Conservation (phyloP, 1,284 basidiomycete genomes). For the Microbotryum silenes-acaulis region DNA sequence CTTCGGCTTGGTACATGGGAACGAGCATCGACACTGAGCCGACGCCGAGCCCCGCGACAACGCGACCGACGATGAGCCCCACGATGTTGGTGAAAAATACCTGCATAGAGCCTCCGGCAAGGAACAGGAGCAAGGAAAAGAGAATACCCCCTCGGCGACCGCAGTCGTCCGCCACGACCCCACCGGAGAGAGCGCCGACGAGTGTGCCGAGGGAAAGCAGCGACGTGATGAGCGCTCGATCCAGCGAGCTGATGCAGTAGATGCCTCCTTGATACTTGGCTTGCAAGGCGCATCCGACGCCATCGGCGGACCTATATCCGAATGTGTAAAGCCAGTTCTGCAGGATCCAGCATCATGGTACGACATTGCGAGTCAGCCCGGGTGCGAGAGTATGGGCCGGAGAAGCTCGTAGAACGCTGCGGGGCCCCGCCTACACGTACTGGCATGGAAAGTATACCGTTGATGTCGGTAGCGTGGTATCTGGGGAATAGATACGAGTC, state of each 20-base stretch:
- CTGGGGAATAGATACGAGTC: not conserved
- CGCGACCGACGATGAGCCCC: constrained; percentile 6
- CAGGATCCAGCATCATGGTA: not conserved
- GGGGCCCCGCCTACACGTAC: too few relatives aligned
- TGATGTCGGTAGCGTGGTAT: not conserved
- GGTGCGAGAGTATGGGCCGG: too few relatives aligned
- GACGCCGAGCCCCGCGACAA: constrained; percentile 23
- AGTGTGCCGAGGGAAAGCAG: not conserved
- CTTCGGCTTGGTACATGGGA: not conserved
- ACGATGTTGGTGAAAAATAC: constrained; percentile 9
- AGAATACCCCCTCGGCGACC: constrained; percentile 7
- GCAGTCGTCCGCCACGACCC: too few relatives aligned
- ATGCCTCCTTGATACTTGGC: not conserved
- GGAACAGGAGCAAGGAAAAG: constrained; percentile 13
- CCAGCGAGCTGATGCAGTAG: not conserved
- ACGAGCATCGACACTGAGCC: constrained; percentile 22
- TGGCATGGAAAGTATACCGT: not conserved
- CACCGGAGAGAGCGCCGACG: too few relatives aligned
- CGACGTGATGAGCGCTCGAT: constrained; percentile 1
- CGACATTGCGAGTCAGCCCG: too few relatives aligned
- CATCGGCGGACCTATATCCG: not conserved
- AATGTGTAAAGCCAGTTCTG: constrained; percentile 1
- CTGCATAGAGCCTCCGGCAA: constrained; percentile 18
- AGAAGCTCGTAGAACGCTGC: too few relatives aligned
- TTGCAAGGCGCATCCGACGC: not conserved